Evolutionary conservation across 495 filamentous ascomycete species (phyloP).

Genomic region (Tuber indicum): DNA sequence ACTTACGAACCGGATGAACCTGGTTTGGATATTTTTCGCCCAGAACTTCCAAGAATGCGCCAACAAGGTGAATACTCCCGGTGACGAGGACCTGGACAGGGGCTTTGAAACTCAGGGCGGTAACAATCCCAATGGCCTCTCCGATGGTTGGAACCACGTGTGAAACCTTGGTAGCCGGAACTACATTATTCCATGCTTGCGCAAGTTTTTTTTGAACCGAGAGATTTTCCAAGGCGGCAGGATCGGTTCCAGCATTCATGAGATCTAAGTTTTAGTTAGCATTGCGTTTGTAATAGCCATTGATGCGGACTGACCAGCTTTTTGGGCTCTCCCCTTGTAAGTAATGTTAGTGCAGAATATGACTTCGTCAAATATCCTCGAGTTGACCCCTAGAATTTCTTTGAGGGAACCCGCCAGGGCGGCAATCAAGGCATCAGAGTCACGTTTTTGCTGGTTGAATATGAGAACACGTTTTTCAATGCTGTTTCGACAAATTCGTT

Average conservation of each 20-base stretch:
- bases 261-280: constrained; percentile 53
- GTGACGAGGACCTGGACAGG: constrained; percentile 54
- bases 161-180: constrained; percentile 50
- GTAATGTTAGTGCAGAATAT: constrained; percentile 89
- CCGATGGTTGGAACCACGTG: constrained; percentile 72
- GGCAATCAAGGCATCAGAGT: constrained; percentile 52
- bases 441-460: constrained; percentile 90
- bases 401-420: constrained; percentile 44
- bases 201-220: constrained; percentile 70
- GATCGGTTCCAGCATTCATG: constrained; percentile 65
- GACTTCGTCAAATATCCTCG: constrained; percentile 64
- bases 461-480: constrained; percentile 60
- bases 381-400: constrained; percentile 43
- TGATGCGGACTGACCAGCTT: constrained; percentile 42
- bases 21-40: constrained; percentile 43
- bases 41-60: constrained; percentile 69
- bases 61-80: constrained; percentile 84
- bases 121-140: constrained; percentile 66
- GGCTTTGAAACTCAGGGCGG: constrained; percentile 9
- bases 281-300: not conserved
- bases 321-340: constrained; percentile 62
- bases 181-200: constrained; percentile 58
- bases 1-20: not conserved
- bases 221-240: constrained; percentile 59
- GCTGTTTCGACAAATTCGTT: not conserved